Evolutionary conservation across 1,139 yeast species (phyloP).

Genomic region (Blastobotrys proliferans): DNA sequence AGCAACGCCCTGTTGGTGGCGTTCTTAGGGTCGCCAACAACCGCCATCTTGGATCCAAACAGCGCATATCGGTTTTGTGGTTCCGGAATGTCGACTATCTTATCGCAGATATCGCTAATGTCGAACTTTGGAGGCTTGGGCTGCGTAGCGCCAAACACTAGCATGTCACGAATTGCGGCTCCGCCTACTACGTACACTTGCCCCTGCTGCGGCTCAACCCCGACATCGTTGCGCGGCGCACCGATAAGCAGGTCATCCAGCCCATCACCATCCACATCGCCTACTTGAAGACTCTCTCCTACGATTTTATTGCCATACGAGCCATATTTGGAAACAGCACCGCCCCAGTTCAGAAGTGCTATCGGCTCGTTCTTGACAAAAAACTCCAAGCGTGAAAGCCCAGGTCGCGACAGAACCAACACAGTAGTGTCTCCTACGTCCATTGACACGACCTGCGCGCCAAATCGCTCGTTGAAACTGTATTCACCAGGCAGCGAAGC

Average conservation of each 20-base stretch:
- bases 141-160: conserved; percentile 13
- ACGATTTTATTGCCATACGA: conserved; percentile 38
- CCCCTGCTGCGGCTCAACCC: conserved; percentile 40
- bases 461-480: conserved; percentile 28
- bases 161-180: conserved; percentile 19
- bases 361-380: conserved; percentile 27
- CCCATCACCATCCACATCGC: conserved; percentile 38
- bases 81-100: conserved; percentile 12
- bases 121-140: conserved; percentile 5
- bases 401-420: conserved; percentile 36
- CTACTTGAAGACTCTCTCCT: conserved; percentile 32
- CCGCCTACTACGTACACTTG: conserved; percentile 40
- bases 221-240: conserved; percentile 40
- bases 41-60: conserved; percentile 8
- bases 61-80: background rate
- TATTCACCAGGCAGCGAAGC: background rate
- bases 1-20: conserved; percentile 16
- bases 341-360: conserved; percentile 20
- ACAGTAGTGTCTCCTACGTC: conserved; percentile 22
- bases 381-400: conserved; percentile 31
- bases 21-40: background rate
- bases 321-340: conserved; percentile 35
- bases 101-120: conserved; percentile 29
- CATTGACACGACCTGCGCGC: conserved; percentile 27
- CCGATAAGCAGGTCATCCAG: conserved; percentile 43